Base-by-base conservation (phyloP, 2,329 filamentous ascomycete genomes). In the Colletotrichum agaves region DNA sequence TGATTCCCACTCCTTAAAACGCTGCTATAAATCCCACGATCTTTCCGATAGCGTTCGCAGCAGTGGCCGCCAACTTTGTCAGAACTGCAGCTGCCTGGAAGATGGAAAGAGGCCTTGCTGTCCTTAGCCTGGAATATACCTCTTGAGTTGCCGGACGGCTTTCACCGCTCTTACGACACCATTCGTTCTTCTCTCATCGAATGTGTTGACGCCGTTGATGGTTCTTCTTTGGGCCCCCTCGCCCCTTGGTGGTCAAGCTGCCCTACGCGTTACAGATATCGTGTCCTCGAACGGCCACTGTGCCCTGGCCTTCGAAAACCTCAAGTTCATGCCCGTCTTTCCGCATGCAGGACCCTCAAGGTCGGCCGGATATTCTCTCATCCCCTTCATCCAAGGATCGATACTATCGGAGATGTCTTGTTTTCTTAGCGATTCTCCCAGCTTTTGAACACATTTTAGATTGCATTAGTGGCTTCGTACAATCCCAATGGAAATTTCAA, bases 401-500 rank as follows among this genome's bases (percentile, higher is more conserved):
- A 41, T 1, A 15, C 55, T 2, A 39, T 64, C 7, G 62, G 62
- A 1, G 37, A 53, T 2, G 27, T 2, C 1, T 15, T 47, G 1
- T 64, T 53, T 4, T 64, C 62, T 0, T 35, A 50, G 7, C 41
- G 62, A 11, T 31, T 64, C 15, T 43, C 62, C 1, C 62, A 64
- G 17, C 62, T 64, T 33, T 33, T 64, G n/a, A 64, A 64, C 27
- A 60, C 53, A 4, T 64, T 64, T 23, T 64, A 55, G 62, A 37
- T 64, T 33, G 46, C 46, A 2, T 49, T 46, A 0, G 47, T 44
- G n/a, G 62, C 46, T 8, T 53, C 19, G 5, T 27, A 3, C 3
- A 59, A 59, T n/a, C 17, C 41, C 2, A 31, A 27, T 3, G 21
- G 39, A 2, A 19, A 12, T n/a, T 50, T 43, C 31, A 43, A 53